Base-by-base conservation (phyloP, 257 asterid species). In the Osmanthus fragrans region DNA sequence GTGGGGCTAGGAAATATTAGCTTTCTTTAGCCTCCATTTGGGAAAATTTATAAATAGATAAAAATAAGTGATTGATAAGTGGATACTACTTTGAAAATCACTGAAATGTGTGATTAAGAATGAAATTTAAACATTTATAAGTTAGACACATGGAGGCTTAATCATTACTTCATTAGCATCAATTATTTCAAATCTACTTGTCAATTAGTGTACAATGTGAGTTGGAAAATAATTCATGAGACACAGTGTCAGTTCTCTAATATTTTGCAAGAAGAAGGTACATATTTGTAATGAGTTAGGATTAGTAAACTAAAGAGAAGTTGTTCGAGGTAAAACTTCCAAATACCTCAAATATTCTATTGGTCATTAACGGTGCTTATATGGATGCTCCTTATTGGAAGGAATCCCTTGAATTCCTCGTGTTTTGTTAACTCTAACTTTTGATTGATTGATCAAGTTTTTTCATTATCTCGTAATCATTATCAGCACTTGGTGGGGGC, bases 401-500 rank as follows among this genome's bases (percentile, higher is more conserved):
- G 75, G 79, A 71, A 75, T 72, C 80, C 7, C 34, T 45, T 49
- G 76, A 75, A 72, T 65, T 15, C 34, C 64, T 32, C 16, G 29
- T 47, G 40, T 12, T 4, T 18, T 80, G 75, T 63, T 75, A 65
- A 71, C 63, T 63, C 12, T n/a, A 56, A 21, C 29, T 81, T 84
- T 71, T 64, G n/a, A 67, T 12, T 2, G 16, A 13, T 6, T 25
- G 15, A 29, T 60, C 67, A 21, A 71, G 29, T 77, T 42, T 25
- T 71, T 39, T 63, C 73, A 82, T 77, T 82, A 85, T 85, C 86
- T 75, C 60, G 77, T n/a, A 69, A 77, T 33, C 84, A 70, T 79
- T 70, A 84, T 84, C 86, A 64, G 33, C 68, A 49, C 80, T 72
- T 75, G 79, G 84, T 74, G 78, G 42, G 88, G 88, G 70, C 81